A percentile compares a stretch with the other conserved stretches of the same genome.
phyloP scores from a whole-genome alignment of 2,329 filamentous ascomycete genomes.

The Fusarium sp. region DNA sequence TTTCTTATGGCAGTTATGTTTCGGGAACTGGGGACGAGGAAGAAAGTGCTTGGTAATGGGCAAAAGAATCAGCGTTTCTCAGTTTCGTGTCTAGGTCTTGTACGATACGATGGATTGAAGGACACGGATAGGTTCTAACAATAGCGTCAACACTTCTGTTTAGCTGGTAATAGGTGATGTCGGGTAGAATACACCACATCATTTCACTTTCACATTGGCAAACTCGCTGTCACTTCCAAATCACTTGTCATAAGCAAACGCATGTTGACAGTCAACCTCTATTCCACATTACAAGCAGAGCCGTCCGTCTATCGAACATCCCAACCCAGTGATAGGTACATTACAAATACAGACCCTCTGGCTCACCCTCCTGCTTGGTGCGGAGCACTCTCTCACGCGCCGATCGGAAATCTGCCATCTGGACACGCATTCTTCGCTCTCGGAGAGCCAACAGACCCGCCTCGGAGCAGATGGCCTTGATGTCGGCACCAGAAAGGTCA shows the following conservation, averaged over 20 bases:
- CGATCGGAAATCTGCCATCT: constrained; percentile 97
- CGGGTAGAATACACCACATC: constrained; percentile 3
- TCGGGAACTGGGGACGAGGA: neutral
- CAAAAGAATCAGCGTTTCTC: neutral
- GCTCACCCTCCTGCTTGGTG: constrained; percentile 98
- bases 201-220: neutral
- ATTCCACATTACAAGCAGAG: constrained; percentile 38
- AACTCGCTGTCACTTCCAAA: neutral
- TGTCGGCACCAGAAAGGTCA: constrained; percentile 95
- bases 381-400: constrained; percentile 95
- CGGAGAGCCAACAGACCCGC: constrained; percentile 93
- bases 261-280: constrained; percentile 24
- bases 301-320: constrained; percentile 36
- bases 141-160: neutral
- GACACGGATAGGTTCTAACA: neutral
- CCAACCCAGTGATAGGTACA: constrained; percentile 44
- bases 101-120: neutral
- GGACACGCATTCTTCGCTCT: constrained; percentile 96
- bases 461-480: constrained; percentile 98
- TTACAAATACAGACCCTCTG: constrained; percentile 98
- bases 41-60: neutral
- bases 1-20: neutral
- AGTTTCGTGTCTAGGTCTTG: neutral
- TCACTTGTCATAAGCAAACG: neutral
- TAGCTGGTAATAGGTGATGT: neutral